Base-by-base conservation (phyloP, 2,329 filamentous ascomycete species). In the Colletotrichum brevisporum region DNA sequence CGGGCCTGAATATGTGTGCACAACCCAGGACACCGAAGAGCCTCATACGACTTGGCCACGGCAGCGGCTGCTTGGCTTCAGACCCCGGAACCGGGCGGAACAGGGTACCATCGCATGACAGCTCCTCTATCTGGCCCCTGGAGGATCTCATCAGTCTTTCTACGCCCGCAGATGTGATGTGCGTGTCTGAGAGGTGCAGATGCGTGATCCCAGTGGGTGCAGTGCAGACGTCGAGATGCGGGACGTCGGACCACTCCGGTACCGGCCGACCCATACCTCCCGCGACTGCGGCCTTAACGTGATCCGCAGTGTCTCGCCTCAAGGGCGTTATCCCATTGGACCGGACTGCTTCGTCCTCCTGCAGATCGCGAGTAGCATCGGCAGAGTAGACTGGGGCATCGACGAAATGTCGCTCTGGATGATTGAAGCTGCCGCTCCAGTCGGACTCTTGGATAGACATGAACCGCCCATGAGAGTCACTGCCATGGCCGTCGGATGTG, bases 111-210 rank as follows among this genome's bases (percentile, higher is more conserved):
- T 87, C 84, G 66, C 86, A 87, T 52, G 88, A 83, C 8, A 91
- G 78, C 53, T 84, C 79, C 72, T 90, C 82, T 0, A 91, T 73
- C 8, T 84, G 82, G 8, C 84, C 87, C 8, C 77, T 77, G 8
- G 79, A 82, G 2, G 71, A 73, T 16, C 78, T 77, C 1, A 91
- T 74, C 4, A 90, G 70, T 16, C 74, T 78, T 50, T 80, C 77
- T 2, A 89, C 60, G 0, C 83, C 85, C 1, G 76, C 63, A 0
- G 80, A 75, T 0, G 86, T 85, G 47, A 90, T 74, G 1, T 74
- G 73, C 64, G 88, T 90, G 41, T 79, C 78, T 31, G 85, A 86
- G 12, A 91, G 70, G 56, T 84, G 82, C 16, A 91, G 76, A 71
- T 90, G 88, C 0, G 88, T 89, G 53, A 90, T 73, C 3, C 82